Conservation (phyloP, 2,329 filamentous ascomycete species). For the Aspergillus sp. region DNA sequence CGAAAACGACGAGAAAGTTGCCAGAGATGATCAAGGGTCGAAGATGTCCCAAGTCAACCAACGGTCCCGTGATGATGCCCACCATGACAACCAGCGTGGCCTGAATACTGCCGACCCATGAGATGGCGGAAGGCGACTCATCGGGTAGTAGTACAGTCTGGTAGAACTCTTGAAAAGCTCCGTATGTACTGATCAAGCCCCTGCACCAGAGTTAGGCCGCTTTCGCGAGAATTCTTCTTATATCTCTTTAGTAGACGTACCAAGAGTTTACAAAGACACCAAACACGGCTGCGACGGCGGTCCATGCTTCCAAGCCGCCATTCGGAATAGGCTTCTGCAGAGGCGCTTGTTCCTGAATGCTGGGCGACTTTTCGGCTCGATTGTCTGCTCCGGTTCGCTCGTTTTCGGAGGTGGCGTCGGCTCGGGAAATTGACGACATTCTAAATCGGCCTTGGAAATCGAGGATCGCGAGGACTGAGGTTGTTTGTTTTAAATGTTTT, state of each 20-base stretch:
- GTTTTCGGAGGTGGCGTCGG: background rate
- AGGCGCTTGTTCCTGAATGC: conserved; percentile 7
- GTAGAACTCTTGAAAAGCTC: conserved; percentile 56
- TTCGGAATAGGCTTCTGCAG: conserved; percentile 24
- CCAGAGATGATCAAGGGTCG: conserved; percentile 47
- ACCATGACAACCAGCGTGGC: conserved; percentile 53
- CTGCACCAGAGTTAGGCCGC: conserved; percentile 14
- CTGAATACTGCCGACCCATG: conserved; percentile 54
- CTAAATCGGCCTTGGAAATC: conserved; percentile 6
- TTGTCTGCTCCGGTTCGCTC: background rate
- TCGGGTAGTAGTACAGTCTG: conserved; percentile 40
- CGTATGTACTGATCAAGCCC: conserved; percentile 53
- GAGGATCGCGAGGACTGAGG: background rate
- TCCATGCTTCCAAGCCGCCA: conserved; percentile 35
- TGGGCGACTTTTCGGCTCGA: background rate
- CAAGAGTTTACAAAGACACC: conserved; percentile 41
- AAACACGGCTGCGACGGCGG: conserved; percentile 36
- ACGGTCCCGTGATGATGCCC: conserved; percentile 52
- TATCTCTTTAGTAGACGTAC: conserved; percentile 20
- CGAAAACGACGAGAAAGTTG: conserved; percentile 43
- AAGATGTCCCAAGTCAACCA: conserved; percentile 54
- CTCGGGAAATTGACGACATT: conserved; percentile 1
- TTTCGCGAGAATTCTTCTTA: background rate
- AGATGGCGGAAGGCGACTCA: conserved; percentile 47
- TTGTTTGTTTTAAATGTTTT: background rate